Conservation (phyloP, 1,284 basidiomycete genomes). For the Microbotryomycetes sp. region DNA sequence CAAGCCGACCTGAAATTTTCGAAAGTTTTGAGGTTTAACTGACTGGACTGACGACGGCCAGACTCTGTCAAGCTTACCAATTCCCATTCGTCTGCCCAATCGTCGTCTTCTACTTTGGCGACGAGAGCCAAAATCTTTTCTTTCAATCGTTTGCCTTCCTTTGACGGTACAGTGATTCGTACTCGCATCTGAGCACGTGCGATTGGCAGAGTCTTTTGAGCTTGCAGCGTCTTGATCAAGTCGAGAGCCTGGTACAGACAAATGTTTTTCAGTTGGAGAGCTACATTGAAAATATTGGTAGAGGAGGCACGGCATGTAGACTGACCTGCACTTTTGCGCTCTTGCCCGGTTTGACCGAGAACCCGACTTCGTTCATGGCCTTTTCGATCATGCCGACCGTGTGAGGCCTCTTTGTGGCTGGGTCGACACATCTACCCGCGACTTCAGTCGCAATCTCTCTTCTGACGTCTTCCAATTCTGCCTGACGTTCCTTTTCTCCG, state of each 20-base stretch:
- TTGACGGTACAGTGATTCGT: constrained; percentile 66
- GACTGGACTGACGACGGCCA: neutral
- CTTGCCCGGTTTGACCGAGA: constrained; percentile 79
- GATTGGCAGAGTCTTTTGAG: constrained; percentile 75
- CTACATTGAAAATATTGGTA: too few species aligned
- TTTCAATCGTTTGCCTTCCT: constrained; percentile 64
- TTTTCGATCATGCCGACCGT: constrained; percentile 96
- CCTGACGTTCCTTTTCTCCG: constrained; percentile 90
- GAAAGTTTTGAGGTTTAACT: neutral
- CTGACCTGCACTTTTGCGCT: constrained; percentile 81
- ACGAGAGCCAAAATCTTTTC: constrained; percentile 64
- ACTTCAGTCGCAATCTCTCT: constrained; percentile 92
- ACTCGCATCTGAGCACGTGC: constrained; percentile 89
- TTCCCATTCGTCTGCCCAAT: constrained; percentile 72
- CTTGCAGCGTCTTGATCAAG: constrained; percentile 76
- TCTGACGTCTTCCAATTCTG: constrained; percentile 73
- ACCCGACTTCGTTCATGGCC: constrained; percentile 90
- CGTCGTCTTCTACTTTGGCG: constrained; percentile 81
- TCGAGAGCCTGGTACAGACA: constrained; percentile 65
- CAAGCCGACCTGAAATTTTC: constrained; percentile 59
- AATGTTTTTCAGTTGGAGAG: neutral
- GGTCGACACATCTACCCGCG: constrained; percentile 92
- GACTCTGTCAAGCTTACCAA: constrained; percentile 52
- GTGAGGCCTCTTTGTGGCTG: constrained; percentile 77
- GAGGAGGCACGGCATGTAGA: neutral